Conservation (phyloP, 768 basidiomycete genomes). For the Boletus edulis region DNA sequence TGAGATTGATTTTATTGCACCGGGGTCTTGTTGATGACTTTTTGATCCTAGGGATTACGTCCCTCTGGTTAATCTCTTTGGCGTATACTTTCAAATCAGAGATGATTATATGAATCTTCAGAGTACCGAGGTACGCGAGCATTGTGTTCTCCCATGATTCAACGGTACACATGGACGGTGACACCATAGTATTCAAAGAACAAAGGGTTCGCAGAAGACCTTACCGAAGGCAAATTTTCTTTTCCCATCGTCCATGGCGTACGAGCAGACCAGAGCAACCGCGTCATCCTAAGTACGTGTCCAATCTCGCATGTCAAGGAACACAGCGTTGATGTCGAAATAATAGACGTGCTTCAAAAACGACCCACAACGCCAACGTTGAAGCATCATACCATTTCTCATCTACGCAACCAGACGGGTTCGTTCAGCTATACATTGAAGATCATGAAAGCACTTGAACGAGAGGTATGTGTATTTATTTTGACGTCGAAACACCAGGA, state of each 20-base stretch:
- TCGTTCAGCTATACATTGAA: constrained; percentile 84
- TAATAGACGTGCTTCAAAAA: constrained; percentile 85
- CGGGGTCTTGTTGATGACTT: not conserved
- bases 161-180: too few species aligned
- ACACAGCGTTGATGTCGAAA: not conserved
- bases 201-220: constrained; percentile 69
- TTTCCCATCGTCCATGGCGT: constrained; percentile 80
- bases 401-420: constrained; percentile 69
- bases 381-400: constrained; percentile 78
- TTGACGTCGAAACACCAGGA: not conserved
- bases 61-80: constrained; percentile 90
- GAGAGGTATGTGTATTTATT: constrained; percentile 37
- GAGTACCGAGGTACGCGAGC: constrained; percentile 64
- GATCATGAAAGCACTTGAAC: constrained; percentile 65
- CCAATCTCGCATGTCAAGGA: not conserved
- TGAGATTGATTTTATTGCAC: constrained; percentile 29
- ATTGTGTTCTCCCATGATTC: not conserved
- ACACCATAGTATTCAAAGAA: constrained; percentile 56
- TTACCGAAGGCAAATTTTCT: constrained; percentile 80
- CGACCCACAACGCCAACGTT: constrained; percentile 81
- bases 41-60: constrained; percentile 68
- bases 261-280: constrained; percentile 72
- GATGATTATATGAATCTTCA: constrained; percentile 97
- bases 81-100: constrained; percentile 94
- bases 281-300: constrained; percentile 77